Conservation (phyloP, 1,284 basidiomycete genomes). For the Ceratobasidium sp. region DNA sequence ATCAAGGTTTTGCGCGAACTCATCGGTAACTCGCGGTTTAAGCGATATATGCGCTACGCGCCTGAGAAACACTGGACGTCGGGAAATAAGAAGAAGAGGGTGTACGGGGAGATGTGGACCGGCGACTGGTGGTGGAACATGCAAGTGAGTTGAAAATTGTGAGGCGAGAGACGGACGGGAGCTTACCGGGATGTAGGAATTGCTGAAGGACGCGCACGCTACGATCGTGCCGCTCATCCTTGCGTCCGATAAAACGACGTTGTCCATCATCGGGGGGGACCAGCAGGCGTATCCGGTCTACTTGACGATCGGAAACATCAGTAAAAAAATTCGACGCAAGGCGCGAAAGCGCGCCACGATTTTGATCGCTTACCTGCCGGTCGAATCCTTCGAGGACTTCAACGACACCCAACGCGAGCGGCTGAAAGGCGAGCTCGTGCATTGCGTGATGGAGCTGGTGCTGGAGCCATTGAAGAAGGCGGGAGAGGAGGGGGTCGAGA, state of each 20-base stretch:
- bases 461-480: conserved; percentile 35
- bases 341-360: conserved; percentile 6
- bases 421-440: conserved; percentile 41
- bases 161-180: background rate
- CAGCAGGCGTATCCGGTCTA: conserved; percentile 46
- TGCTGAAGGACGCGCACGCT: background rate
- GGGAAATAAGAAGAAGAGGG: background rate
- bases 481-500: conserved; percentile 17
- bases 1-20: conserved; percentile 10
- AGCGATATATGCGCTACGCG: conserved; percentile 12
- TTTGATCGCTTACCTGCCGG: conserved; percentile 43
- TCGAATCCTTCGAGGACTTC: conserved; percentile 24
- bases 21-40: background rate
- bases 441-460: conserved; percentile 43
- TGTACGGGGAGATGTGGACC: conserved; percentile 20
- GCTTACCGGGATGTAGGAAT: conserved; percentile 18
- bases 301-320: conserved; percentile 42
- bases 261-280: conserved; percentile 41
- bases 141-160: background rate
- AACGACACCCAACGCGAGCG: conserved; percentile 1
- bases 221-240: conserved; percentile 5
- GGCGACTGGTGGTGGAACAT: conserved; percentile 23
- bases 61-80: conserved; percentile 23
- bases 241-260: conserved; percentile 43
- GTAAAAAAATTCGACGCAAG: conserved; percentile 32